Evolutionary conservation across 306 rosid species (phyloP).

Genomic region (Medicago truncatula): MtrunA17r5.0-ANR NC_053045.1:51607001-51607500

Average conservation of each 20-base stretch:
- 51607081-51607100: too few species aligned
- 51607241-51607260: constrained; percentile 55
- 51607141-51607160: constrained; percentile 45
- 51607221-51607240: constrained; percentile 56
- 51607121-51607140: too few species aligned
- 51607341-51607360: constrained; percentile 51
- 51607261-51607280: constrained; percentile 57
- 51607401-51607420: constrained; percentile 59
- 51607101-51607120: too few species aligned
- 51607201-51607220: constrained; percentile 55
- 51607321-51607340: constrained; percentile 45
- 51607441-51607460: constrained; percentile 64
- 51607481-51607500: constrained; percentile 55
- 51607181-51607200: constrained; percentile 56
- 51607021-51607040: too few species aligned
- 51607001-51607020: too few species aligned
- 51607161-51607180: constrained; percentile 56
- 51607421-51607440: constrained; percentile 41
- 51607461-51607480: constrained; percentile 61
- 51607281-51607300: constrained; percentile 61
- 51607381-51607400: constrained; percentile 76
- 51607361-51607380: constrained; percentile 72
- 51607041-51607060: too few species aligned
- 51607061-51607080: too few species aligned
- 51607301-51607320: constrained; percentile 66